Percentiles rank a stretch among this genome's conserved stretches.
These are phyloP conservation scores for Coemansia sp. DNA, from an alignment of 192 early-diverging fungal genomes.

Conservation along the genomic window DNA sequence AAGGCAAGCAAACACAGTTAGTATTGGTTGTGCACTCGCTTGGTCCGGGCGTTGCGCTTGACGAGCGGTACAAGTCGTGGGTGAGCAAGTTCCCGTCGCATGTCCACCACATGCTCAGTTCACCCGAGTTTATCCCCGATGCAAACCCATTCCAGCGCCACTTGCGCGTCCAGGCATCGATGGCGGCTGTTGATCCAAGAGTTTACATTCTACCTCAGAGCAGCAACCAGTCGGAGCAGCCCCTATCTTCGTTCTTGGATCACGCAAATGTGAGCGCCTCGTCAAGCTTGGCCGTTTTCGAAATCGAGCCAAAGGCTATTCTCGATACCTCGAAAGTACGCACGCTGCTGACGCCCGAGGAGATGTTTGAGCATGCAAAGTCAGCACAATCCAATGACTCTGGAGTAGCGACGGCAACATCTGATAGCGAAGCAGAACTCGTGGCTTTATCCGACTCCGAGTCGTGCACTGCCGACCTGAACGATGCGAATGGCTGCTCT, in stretches of 20 bases:
- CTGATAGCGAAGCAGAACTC: background rate
- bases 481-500: background rate
- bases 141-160: constrained; percentile 66
- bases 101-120: constrained; percentile 78
- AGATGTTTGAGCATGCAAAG: constrained; percentile 15
- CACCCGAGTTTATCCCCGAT: constrained; percentile 64
- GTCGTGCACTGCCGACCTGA: background rate
- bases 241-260: constrained; percentile 21
- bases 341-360: constrained; percentile 25
- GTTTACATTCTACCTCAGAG: constrained; percentile 77
- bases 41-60: constrained; percentile 62
- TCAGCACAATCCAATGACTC: background rate
- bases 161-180: constrained; percentile 61
- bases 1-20: constrained; percentile 25
- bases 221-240: constrained; percentile 43
- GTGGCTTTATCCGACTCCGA: background rate
- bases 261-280: constrained; percentile 11
- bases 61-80: constrained; percentile 70
- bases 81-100: constrained; percentile 67
- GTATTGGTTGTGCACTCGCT: constrained; percentile 68
- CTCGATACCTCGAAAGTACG: constrained; percentile 47
- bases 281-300: constrained; percentile 52
- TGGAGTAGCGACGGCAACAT: background rate
- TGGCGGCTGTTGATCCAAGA: constrained; percentile 63
- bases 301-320: constrained; percentile 65